Conservation (phyloP, 2,329 filamentous ascomycete species). For the Thelonectria discophora region DNA sequence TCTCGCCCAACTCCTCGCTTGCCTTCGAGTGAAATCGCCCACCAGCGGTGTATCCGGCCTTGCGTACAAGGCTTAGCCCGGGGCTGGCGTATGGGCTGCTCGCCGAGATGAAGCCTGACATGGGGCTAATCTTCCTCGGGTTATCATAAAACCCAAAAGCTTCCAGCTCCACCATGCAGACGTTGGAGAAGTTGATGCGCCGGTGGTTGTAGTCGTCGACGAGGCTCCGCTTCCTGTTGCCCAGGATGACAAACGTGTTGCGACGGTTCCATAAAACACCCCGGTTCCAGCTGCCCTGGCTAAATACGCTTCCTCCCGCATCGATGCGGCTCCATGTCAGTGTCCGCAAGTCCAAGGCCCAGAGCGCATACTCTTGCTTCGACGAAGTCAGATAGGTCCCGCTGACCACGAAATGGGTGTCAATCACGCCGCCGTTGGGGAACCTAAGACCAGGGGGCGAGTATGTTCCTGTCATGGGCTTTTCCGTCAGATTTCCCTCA, state of each 20-base stretch:
- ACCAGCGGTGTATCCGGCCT: constrained; percentile 73
- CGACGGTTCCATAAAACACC: constrained; percentile 92
- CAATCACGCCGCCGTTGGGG: constrained; percentile 93
- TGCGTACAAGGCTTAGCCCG: constrained; percentile 65
- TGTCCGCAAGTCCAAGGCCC: constrained; percentile 89
- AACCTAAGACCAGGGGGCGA: constrained; percentile 94
- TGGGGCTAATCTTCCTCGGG: constrained; percentile 78
- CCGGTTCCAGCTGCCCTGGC: constrained; percentile 96
- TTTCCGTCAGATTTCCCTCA: constrained; percentile 86
- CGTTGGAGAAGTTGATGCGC: constrained; percentile 95
- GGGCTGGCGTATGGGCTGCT: constrained; percentile 73
- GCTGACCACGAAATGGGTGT: constrained; percentile 96
- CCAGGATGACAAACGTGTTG: constrained; percentile 95
- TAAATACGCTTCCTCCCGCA: constrained; percentile 92
- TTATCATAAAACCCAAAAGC: constrained; percentile 98
- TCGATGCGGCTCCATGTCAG: constrained; percentile 96
- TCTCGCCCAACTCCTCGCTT: constrained; percentile 85
- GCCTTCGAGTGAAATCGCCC: constrained; percentile 79
- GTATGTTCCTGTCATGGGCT: constrained; percentile 85
- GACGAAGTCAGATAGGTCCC: constrained; percentile 97
- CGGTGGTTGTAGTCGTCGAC: constrained; percentile 99
- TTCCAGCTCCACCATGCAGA: constrained; percentile 96
- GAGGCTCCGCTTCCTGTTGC: constrained; percentile 89
- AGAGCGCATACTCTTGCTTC: constrained; percentile 97
- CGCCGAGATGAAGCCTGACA: constrained; percentile 85